phyloP scores from a whole-genome alignment of 441 rosid species.

The Populus hybrid region DNA sequence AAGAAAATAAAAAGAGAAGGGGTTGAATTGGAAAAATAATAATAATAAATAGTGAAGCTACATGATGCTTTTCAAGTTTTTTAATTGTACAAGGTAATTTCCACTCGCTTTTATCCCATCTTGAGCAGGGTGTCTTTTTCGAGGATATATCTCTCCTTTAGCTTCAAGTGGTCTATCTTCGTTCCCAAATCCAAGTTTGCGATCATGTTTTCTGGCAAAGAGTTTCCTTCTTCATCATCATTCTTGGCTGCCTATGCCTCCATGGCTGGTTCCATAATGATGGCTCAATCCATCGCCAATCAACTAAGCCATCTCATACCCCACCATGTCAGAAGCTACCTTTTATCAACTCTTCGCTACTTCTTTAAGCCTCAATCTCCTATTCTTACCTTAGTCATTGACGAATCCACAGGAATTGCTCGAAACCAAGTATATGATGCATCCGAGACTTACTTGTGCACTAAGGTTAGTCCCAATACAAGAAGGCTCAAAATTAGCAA shows the following conservation, averaged over 20 bases:
- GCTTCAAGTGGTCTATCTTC: not conserved
- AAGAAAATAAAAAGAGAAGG: too few species aligned
- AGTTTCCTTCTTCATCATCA: not conserved
- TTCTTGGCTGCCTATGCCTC: not conserved
- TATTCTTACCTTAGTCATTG: slow-evolving; percentile 40
- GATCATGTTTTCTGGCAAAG: not conserved
- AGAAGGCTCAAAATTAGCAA: slow-evolving; percentile 41
- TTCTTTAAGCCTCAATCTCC: slow-evolving; percentile 31
- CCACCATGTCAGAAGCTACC: not conserved
- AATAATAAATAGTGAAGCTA: not conserved
- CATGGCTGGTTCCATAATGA: not conserved
- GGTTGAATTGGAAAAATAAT: not conserved
- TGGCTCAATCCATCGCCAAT: not conserved
- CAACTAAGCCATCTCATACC: not conserved
- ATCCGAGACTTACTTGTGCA: slow-evolving; percentile 40
- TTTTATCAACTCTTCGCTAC: slow-evolving; percentile 17
- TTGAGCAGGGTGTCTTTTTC: not conserved
- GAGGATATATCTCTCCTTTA: not conserved
- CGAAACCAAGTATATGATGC: slow-evolving; percentile 50
- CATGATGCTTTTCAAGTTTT: not conserved
- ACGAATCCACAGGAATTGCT: slow-evolving; percentile 34
- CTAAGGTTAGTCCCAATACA: slow-evolving; percentile 44
- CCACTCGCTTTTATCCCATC: not conserved
- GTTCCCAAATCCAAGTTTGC: not conserved
- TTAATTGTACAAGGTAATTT: not conserved